Evolutionary conservation across 1,139 yeast species (phyloP).

Genomic region (Taiozyma sp.): DNA sequence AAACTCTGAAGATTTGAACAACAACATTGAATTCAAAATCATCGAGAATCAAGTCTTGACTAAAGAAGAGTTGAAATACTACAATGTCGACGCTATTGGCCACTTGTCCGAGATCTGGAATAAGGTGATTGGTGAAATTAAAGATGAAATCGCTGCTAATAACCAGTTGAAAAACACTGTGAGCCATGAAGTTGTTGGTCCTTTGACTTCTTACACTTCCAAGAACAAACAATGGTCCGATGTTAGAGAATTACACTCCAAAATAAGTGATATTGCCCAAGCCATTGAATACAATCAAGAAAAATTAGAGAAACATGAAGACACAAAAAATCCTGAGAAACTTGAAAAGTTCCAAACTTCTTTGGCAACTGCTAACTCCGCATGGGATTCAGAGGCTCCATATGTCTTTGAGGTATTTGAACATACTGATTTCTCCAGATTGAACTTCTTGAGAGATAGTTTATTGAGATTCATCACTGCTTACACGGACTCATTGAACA

Average conservation of each 20-base stretch:
- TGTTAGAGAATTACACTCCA: slow-evolving; percentile 35
- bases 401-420: slow-evolving; percentile 73
- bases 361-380: slow-evolving; percentile 19
- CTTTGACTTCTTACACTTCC: slow-evolving; percentile 45
- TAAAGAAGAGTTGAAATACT: slow-evolving; percentile 29
- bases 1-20: slow-evolving; percentile 37
- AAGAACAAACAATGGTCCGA: slow-evolving; percentile 48
- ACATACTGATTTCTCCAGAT: slow-evolving; percentile 61
- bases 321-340: slow-evolving; percentile 21
- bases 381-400: slow-evolving; percentile 79
- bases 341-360: slow-evolving; percentile 18
- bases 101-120: slow-evolving; percentile 53
- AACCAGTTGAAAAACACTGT: slow-evolving; percentile 46
- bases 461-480: slow-evolving; percentile 67
- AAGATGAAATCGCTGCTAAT: slow-evolving; percentile 47
- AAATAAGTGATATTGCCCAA: slow-evolving; percentile 35
- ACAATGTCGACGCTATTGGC: slow-evolving; percentile 47
- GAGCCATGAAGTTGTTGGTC: slow-evolving; percentile 51
- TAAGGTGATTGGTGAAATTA: slow-evolving; percentile 45
- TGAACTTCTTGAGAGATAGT: slow-evolving; percentile 60
- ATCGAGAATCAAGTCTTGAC: slow-evolving; percentile 29
- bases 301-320: slow-evolving; percentile 20
- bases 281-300: slow-evolving; percentile 27
- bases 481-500: slow-evolving; percentile 41
- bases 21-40: slow-evolving; percentile 27